These are phyloP conservation scores for Neoboletus subvelutipes DNA, from an alignment of 768 basidiomycete species.

Conservation along the genomic window DNA sequence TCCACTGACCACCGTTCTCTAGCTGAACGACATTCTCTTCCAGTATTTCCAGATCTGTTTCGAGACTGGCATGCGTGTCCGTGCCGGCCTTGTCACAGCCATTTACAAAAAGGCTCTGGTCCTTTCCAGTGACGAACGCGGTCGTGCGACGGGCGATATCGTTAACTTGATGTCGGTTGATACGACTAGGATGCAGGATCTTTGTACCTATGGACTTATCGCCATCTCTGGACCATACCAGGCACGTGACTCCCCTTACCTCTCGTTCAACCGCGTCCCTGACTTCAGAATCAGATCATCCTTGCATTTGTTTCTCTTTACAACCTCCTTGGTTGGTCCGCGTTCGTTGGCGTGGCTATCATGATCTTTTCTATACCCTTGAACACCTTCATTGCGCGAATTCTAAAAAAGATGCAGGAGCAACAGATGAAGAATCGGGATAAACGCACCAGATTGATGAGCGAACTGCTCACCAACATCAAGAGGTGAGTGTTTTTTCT, in stretches of 20 bases:
- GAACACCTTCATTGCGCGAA: conserved; percentile 69
- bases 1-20: background rate
- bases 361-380: conserved; percentile 83
- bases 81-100: conserved; percentile 80
- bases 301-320: conserved; percentile 91
- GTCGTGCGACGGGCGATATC: conserved; percentile 84
- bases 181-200: conserved; percentile 72
- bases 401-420: conserved; percentile 75
- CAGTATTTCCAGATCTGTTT: conserved; percentile 86
- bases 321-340: conserved; percentile 86
- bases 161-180: conserved; percentile 94
- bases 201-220: conserved; percentile 83
- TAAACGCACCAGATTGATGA: conserved; percentile 82
- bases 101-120: conserved; percentile 88
- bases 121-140: conserved; percentile 82
- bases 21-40: background rate
- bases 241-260: conserved; percentile 36
- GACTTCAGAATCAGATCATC: conserved; percentile 50
- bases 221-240: conserved; percentile 85
- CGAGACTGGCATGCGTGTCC: conserved; percentile 90
- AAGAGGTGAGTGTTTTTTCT: conserved; percentile 50
- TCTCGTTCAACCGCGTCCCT: background rate
- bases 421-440: conserved; percentile 94
- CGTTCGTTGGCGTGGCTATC: conserved; percentile 84
- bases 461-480: conserved; percentile 90